Evolutionary conservation across 495 filamentous ascomycete species (phyloP).

Genomic region (Cairneyella variabilis): DNA sequence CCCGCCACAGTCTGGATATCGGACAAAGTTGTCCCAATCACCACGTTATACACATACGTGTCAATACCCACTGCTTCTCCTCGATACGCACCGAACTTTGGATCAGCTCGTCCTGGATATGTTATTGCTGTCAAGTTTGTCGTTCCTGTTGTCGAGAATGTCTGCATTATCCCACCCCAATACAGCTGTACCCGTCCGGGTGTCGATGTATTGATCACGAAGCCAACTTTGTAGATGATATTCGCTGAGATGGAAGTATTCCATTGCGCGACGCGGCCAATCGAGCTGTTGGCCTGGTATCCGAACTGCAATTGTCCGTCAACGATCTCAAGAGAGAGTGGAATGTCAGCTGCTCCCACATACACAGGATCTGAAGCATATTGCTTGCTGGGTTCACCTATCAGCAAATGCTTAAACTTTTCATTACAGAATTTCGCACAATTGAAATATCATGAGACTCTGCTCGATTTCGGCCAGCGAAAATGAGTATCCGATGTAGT

Average conservation of each 20-base stretch:
- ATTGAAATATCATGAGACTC: not conserved
- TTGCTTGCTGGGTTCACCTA: not conserved
- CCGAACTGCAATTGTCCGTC: not conserved
- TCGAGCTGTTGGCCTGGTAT: not conserved
- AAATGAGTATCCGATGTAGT: not conserved
- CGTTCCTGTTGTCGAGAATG: not conserved
- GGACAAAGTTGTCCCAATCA: not conserved
- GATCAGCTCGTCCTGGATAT: not conserved
- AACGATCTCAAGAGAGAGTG: not conserved
- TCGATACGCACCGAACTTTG: not conserved
- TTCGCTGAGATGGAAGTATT: not conserved
- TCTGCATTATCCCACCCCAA: not conserved
- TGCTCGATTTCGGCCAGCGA: not conserved
- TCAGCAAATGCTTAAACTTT: no score
- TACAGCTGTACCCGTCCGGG: not conserved
- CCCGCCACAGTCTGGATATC: not conserved
- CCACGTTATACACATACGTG: not conserved
- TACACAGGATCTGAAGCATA: not conserved
- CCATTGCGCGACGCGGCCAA: not conserved
- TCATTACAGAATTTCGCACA: no score
- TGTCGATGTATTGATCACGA: not conserved
- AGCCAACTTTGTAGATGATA: not conserved
- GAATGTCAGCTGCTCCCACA: not conserved
- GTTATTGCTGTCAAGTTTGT: not conserved
- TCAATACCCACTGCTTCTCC: not conserved